Base-by-base conservation (phyloP, 257 asterid species). In the Handroanthus guayacan region DNA sequence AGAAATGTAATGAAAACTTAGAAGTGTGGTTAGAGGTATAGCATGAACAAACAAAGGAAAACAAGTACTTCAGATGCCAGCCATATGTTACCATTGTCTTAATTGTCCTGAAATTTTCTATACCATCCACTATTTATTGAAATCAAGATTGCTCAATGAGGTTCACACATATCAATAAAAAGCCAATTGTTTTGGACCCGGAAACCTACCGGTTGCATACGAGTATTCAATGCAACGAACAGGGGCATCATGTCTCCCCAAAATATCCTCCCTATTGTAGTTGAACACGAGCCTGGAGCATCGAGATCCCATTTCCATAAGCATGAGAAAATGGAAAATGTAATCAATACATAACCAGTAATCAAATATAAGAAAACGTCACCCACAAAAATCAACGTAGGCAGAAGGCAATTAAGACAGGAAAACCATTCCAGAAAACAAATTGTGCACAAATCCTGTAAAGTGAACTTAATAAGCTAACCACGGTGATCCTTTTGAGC, bases 171-270 rank as follows among this genome's bases (percentile, higher is more conserved):
- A 38, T 16, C 14, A 16, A 65, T 12, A 52, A 9, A 61, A 31
- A 52, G 71, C 5, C 36, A 41, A 37, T 45, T 25, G 31, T 25
- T 25, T 25, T 25, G 31, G 11, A 69, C 13, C 55, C 62, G 1
- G 67, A 52, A n/a, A 69, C 85, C 70, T 66, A 91, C 97, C 97
- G 41, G 98, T 92, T 61, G 95, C 89, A 55, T 86, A 85, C 6
- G 97, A 91, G 82, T 92, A 92, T 39, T 92, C 98, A 72, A 92
- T 66, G 69, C 98, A 90, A 48, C 97, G 94, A 78, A 94, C 92
- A 20, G 94, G 96, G 9, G 92, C 94, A 68, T 87, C 96, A 64
- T 92, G 96, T 77, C 82, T 82, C 74, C 97, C 96, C 87, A 92
- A 71, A 47, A 88, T 78, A 79, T 90, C 96, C 86, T 83, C 96